These are phyloP conservation scores for Leptographium flavum DNA, from an alignment of 2,329 filamentous ascomycete genomes.

Conservation along the genomic window DNA sequence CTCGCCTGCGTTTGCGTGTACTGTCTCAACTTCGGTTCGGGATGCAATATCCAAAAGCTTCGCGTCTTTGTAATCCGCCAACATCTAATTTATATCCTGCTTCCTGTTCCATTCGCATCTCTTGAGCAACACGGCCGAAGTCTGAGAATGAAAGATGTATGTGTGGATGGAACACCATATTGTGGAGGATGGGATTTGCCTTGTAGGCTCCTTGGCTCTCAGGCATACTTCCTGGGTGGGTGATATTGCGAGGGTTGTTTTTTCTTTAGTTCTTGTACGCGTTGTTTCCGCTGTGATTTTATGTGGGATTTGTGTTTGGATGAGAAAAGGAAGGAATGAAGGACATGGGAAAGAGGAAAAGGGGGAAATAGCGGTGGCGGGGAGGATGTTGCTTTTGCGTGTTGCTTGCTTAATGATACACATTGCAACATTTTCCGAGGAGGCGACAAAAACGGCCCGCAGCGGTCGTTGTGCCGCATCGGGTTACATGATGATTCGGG, in stretches of 20 bases:
- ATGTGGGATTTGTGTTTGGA: background rate
- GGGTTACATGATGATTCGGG: background rate
- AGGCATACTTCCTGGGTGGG: background rate
- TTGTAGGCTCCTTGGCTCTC: background rate
- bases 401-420: slow-evolving; percentile 1
- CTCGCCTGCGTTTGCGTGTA: background rate
- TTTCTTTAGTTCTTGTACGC: background rate
- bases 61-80: background rate
- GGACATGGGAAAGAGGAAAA: background rate
- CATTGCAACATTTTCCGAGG: too few species aligned
- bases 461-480: background rate
- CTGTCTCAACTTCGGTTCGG: background rate
- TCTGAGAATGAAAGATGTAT: background rate
- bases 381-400: background rate
- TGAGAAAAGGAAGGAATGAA: background rate
- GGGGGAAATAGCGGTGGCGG: background rate
- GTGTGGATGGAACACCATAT: background rate
- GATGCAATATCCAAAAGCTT: slow-evolving; percentile 1
- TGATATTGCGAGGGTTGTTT: background rate
- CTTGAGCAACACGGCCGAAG: background rate
- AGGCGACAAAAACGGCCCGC: background rate
- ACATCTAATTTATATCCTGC: slow-evolving; percentile 1
- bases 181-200: too few species aligned
- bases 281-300: background rate
- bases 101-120: background rate